Evolutionary conservation across 2,329 filamentous ascomycete genomes (phyloP).

Genomic region (Botryotinia calthae): DNA sequence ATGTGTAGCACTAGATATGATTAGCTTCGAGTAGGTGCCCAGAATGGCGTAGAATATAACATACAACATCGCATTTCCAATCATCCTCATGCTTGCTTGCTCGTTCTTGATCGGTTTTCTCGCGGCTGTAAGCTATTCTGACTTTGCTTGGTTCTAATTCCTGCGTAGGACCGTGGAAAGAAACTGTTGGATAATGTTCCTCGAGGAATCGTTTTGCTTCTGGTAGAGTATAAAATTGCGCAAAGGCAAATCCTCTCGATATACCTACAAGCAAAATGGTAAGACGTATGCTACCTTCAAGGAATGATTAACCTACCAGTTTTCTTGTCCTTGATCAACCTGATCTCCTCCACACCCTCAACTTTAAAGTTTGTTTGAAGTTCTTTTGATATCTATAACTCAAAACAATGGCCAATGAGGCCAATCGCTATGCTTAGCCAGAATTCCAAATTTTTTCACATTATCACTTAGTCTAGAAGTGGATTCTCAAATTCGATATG

Average conservation of each 20-base stretch:
- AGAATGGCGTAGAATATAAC: constrained; percentile 16
- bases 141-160: constrained; percentile 41
- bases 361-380: constrained; percentile 51
- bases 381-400: constrained; percentile 54
- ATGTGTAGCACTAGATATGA: constrained; percentile 48
- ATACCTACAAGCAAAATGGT: constrained; percentile 42
- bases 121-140: constrained; percentile 51
- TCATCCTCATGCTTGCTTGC: constrained; percentile 50
- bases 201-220: constrained; percentile 54
- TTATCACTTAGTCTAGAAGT: constrained; percentile 39
- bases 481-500: constrained; percentile 24
- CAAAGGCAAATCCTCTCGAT: constrained; percentile 56
- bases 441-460: constrained; percentile 37
- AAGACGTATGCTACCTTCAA: constrained; percentile 20
- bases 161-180: constrained; percentile 46
- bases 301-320: constrained; percentile 46
- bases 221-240: constrained; percentile 50
- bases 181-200: constrained; percentile 48
- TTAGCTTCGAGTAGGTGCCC: constrained; percentile 21
- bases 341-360: constrained; percentile 53
- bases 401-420: constrained; percentile 36
- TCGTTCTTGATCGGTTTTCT: constrained; percentile 49
- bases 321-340: constrained; percentile 56
- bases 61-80: constrained; percentile 55
- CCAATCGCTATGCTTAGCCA: constrained; percentile 41